These are phyloP conservation scores for Parietichytrium sp. DNA, from an alignment of 108 stramenopile genomes.

Conservation along the genomic window DNA sequence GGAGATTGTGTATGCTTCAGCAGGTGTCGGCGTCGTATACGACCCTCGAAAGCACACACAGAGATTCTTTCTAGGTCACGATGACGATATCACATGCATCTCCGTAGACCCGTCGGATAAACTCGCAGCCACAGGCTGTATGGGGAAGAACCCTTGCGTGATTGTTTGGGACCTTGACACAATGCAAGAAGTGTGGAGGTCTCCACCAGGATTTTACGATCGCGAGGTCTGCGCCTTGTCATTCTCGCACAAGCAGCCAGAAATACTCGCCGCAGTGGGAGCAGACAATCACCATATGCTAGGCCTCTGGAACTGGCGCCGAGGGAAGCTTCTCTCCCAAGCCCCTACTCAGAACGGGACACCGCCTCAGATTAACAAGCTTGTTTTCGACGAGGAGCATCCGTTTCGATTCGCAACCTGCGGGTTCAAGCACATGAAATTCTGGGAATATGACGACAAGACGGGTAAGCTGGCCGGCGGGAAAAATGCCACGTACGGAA, in stretches of 20 bases:
- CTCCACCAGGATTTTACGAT: constrained; percentile 3
- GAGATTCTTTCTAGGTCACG: background rate
- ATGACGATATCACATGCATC: constrained; percentile 3
- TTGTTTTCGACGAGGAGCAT: constrained; percentile 7
- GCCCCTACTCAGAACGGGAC: constrained; percentile 17
- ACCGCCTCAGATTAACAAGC: background rate
- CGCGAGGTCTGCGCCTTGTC: background rate
- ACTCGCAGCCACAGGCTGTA: background rate
- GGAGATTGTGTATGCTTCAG: background rate
- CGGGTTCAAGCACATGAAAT: constrained; percentile 33
- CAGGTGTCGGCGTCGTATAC: background rate
- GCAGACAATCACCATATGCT: constrained; percentile 30
- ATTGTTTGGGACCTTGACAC: constrained; percentile 16
- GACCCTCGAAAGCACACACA: constrained; percentile 11
- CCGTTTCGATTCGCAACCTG: background rate
- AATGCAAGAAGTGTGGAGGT: constrained; percentile 5
- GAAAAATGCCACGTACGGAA: constrained; percentile 19
- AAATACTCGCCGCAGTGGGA: background rate
- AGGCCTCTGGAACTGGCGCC: constrained; percentile 7
- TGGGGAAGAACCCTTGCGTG: background rate
- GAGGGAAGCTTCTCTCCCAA: background rate
- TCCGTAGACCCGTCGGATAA: constrained; percentile 15
- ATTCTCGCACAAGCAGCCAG: background rate
- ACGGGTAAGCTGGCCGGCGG: constrained; percentile 20
- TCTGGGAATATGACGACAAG: background rate